phyloP scores from a whole-genome alignment of 2,329 filamentous ascomycete genomes.

The Colletotrichum australisinense region DNA sequence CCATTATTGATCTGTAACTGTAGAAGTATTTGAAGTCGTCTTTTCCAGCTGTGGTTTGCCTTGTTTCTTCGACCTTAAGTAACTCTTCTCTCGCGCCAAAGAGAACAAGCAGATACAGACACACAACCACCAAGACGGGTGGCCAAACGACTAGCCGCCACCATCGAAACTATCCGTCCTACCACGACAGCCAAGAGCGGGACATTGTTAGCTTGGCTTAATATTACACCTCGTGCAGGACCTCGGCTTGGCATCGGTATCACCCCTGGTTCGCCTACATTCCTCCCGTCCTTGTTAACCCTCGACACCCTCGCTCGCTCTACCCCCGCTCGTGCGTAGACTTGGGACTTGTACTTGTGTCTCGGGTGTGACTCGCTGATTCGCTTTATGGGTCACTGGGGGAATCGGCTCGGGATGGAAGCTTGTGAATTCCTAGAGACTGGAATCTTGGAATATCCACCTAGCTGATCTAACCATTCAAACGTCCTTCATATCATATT shows the following conservation, averaged over 20 bases:
- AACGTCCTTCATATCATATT: conserved; percentile 30
- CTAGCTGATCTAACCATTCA: conserved; percentile 7
- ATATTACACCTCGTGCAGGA: not conserved
- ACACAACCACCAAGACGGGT: not conserved
- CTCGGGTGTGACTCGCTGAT: not conserved
- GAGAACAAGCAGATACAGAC: not conserved
- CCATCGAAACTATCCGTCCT: not conserved
- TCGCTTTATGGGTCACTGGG: conserved; percentile 10
- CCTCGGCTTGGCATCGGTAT: not conserved
- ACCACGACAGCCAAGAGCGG: not conserved
- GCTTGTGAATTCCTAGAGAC: conserved; percentile 21
- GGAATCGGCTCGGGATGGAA: conserved; percentile 6
- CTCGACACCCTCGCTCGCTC: not conserved
- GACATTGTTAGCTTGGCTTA: not conserved
- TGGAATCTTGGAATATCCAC: conserved; percentile 16
- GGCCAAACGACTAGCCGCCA: not conserved
- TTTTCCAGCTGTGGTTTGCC: not conserved
- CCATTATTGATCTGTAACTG: not conserved
- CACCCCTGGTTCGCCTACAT: not conserved
- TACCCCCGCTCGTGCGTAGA: not conserved
- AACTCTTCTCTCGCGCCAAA: not conserved
- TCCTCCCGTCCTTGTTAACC: not conserved
- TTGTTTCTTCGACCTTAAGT: not conserved
- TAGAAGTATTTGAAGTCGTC: not conserved
- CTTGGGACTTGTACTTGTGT: not conserved